These are phyloP conservation scores for Murraya paniculata DNA, from an alignment of 345 rosid species.

Conservation along the genomic window DNA sequence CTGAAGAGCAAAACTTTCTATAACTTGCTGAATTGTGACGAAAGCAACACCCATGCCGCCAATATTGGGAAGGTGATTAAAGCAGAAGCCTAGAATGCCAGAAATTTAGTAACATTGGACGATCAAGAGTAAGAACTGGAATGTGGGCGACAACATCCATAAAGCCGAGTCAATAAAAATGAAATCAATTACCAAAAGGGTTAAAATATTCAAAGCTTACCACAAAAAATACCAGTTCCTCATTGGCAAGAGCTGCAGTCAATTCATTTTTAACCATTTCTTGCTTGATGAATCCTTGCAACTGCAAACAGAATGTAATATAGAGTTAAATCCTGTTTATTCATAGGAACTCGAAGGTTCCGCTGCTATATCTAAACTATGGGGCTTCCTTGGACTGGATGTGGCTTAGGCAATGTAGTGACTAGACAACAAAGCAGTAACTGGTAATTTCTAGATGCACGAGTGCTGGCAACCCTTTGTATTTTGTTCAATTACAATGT, in stretches of 20 bases:
- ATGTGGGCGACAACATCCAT: neutral
- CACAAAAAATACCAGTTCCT: slow-evolving; percentile 71
- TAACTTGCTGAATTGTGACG: slow-evolving; percentile 28
- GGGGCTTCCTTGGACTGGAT: neutral
- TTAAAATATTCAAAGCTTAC: slow-evolving; percentile 30
- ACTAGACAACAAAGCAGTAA: neutral
- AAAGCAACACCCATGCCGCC: slow-evolving; percentile 58
- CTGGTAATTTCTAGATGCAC: neutral
- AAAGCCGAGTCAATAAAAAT: neutral
- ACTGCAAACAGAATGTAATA: slow-evolving; percentile 30
- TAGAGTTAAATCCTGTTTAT: neutral
- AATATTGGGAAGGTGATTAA: slow-evolving; percentile 59
- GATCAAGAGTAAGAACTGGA: slow-evolving; percentile 1
- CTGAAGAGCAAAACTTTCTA: slow-evolving; percentile 1
- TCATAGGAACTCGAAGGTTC: neutral
- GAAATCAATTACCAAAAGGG: neutral
- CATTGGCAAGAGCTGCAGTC: slow-evolving; percentile 55
- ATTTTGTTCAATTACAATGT: neutral
- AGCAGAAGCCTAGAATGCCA: slow-evolving; percentile 70
- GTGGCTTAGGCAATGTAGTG: neutral
- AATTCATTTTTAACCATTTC: slow-evolving; percentile 61
- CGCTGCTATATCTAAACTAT: neutral
- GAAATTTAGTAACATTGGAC: neutral
- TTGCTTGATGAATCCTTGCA: slow-evolving; percentile 63
- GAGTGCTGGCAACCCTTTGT: neutral